Percentiles rank a stretch among this genome's conserved stretches.
phyloP scores from a whole-genome alignment of 768 basidiomycete species.

The Lactarius quietus region DNA sequence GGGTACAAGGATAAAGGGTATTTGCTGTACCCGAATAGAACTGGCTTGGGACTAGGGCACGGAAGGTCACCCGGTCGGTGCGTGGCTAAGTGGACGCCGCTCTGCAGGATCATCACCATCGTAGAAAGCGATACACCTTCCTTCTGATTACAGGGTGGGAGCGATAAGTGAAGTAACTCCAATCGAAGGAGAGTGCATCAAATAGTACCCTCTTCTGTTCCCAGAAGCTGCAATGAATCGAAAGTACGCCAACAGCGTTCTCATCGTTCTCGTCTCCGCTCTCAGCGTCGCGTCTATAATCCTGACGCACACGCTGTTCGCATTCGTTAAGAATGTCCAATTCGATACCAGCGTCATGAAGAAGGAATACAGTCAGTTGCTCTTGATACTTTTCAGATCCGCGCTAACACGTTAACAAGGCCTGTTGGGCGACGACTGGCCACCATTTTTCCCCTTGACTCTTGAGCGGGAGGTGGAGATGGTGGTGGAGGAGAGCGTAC shows the following conservation, averaged over 20 bases:
- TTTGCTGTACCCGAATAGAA: not conserved
- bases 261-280: conserved; percentile 1
- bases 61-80: not conserved
- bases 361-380: conserved; percentile 9
- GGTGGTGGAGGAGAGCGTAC: conserved; percentile 20
- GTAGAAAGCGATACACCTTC: not conserved
- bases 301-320: conserved; percentile 3
- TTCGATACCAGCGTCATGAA: not conserved
- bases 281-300: conserved; percentile 7
- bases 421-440: conserved; percentile 13
- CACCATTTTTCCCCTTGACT: not conserved
- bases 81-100: not conserved
- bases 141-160: not conserved
- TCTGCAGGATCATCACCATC: not conserved
- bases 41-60: not conserved
- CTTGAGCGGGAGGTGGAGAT: conserved; percentile 3
- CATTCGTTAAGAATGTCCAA: not conserved
- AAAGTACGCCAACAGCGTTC: not conserved
- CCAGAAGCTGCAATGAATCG: not conserved
- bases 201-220: not conserved
- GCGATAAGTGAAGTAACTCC: not conserved
- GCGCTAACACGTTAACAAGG: not conserved
- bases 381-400: not conserved
- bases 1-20: not conserved
- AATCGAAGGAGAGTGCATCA: not conserved